Evolutionary conservation across 2,329 filamentous ascomycete genomes (phyloP).

Genomic region (Alternaria sp.): DNA sequence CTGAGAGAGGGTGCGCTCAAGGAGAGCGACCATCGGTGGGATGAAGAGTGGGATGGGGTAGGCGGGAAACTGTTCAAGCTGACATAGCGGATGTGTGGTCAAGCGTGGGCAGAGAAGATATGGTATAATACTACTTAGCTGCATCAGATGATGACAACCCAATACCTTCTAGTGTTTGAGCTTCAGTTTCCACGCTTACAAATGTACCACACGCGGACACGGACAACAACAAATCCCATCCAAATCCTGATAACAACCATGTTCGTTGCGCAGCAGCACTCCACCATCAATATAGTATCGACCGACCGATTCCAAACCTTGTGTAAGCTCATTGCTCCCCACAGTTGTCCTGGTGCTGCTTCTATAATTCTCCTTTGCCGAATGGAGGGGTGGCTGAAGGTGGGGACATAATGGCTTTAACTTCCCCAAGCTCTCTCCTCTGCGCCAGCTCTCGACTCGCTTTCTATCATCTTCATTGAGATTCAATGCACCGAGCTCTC

Average conservation of each 20-base stretch:
- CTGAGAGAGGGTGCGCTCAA: slow-evolving; percentile 74
- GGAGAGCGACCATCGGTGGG: slow-evolving; percentile 83
- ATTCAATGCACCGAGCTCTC: background rate
- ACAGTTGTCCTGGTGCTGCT: background rate
- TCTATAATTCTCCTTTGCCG: background rate
- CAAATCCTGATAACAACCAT: background rate
- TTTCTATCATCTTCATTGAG: background rate
- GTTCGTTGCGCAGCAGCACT: background rate
- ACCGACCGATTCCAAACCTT: background rate
- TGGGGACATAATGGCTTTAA: background rate
- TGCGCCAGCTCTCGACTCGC: background rate
- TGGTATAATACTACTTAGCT: background rate
- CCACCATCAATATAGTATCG: background rate
- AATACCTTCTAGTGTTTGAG: background rate
- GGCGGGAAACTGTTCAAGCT: slow-evolving; percentile 71
- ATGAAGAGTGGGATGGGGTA: slow-evolving; percentile 89
- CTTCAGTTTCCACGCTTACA: background rate
- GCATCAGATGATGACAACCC: background rate
- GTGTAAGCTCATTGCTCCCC: background rate
- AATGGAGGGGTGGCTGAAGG: background rate
- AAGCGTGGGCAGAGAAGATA: background rate
- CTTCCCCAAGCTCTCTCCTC: background rate
- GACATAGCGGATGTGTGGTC: background rate
- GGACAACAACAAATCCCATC: background rate
- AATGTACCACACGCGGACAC: background rate